These are phyloP conservation scores for Clonostachys byssicola DNA, from an alignment of 2,329 filamentous ascomycete genomes.

Conservation along the genomic window DNA sequence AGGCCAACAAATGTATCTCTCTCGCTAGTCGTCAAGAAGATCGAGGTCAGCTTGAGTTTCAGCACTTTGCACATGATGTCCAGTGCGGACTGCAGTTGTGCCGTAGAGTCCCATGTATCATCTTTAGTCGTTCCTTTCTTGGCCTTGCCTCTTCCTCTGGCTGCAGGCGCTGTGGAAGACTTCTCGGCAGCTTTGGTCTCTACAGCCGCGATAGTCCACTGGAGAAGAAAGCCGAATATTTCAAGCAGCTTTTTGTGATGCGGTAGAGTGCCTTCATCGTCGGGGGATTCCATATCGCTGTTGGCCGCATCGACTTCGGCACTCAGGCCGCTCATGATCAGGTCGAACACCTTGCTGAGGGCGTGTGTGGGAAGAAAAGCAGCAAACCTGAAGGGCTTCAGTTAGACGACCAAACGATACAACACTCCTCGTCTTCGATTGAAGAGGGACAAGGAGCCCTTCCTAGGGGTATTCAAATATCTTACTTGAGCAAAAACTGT, in stretches of 20 bases:
- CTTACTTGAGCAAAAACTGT: slow-evolving; percentile 95
- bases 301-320: slow-evolving; percentile 82
- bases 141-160: slow-evolving; percentile 68
- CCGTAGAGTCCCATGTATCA: slow-evolving; percentile 80
- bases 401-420: too few relatives aligned
- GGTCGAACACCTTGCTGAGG: slow-evolving; percentile 88
- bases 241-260: slow-evolving; percentile 91
- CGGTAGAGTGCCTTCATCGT: slow-evolving; percentile 82
- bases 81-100: slow-evolving; percentile 82
- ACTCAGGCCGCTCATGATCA: slow-evolving; percentile 80
- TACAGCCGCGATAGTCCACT: slow-evolving; percentile 93
- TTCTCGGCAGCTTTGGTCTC: slow-evolving; percentile 93
- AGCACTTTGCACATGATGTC: slow-evolving; percentile 96
- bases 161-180: slow-evolving; percentile 62
- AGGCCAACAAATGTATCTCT: slow-evolving; percentile 91
- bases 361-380: slow-evolving; percentile 74
- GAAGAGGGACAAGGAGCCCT: too few relatives aligned
- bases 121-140: slow-evolving; percentile 80
- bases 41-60: slow-evolving; percentile 84
- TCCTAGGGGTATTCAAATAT: slow-evolving; percentile 28
- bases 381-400: slow-evolving; percentile 59
- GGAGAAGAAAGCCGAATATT: slow-evolving; percentile 88
- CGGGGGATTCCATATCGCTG: slow-evolving; percentile 76
- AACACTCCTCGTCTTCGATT: too few relatives aligned
- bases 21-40: slow-evolving; percentile 95